Evolutionary conservation across 305 asterid species (phyloP), one percentile per base, ranked within the genome.

Genomic region (Fraxinus ornus): DNA sequence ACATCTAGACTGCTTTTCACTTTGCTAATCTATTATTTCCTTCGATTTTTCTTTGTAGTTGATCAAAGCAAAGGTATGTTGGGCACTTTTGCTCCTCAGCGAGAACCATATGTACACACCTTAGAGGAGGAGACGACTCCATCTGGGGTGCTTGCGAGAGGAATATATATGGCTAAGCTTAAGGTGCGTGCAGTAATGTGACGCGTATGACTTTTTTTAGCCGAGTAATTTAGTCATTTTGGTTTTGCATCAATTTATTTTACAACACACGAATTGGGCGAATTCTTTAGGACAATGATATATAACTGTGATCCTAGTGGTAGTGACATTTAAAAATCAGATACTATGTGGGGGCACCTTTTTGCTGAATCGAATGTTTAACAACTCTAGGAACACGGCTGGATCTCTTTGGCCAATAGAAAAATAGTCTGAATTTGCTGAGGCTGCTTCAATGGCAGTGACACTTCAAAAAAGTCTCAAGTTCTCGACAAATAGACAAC

Each of bases 101-200:
- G 84, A 76, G 94, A 91, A 73, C 89, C 96, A 0, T 91, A 91
- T 52, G 82, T 83, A 19, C 92, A 90, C 86, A 86, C 85, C 80
- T 82, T 93, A 78, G 96, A 92, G 87, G 93, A 92, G 86, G 96
- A 93, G 86, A 93, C 94, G 5, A 86, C 98, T 62, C 98, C 98
- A 8, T 91, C 98, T 35, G 95, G 97, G 24, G 88, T 89, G 78
- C 93, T 93, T 71, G 98, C 95, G 19, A 91, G 98, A 87, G 98
- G 97, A 66, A 88, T 79, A 52, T 93, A 93, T 84, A 85, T 88
- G 3, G 97, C 98, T 33, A 88, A 86, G 82, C 94, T 92, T 75
- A 91, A 87, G 94, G 98, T 93, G 41, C 5, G 87, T 81, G 6
- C 35, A 21, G 19, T 71, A 5, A 35, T 47, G 12, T 60, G 49